These are phyloP conservation scores for Penicillium chermesinum DNA, from an alignment of 495 filamentous ascomycete genomes.

Conservation along the genomic window DNA sequence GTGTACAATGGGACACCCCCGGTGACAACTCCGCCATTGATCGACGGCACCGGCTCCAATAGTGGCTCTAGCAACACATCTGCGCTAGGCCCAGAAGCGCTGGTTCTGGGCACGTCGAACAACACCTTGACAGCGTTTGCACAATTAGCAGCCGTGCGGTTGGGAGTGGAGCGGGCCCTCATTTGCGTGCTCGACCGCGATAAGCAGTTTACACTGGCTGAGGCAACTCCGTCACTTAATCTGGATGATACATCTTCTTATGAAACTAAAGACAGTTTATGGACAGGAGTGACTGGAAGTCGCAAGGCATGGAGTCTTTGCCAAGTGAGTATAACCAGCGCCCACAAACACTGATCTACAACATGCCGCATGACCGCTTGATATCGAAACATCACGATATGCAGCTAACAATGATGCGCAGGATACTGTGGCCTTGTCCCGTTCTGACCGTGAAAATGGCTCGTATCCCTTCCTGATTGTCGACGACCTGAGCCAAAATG, in stretches of 20 bases:
- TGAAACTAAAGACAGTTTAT: conserved; percentile 26
- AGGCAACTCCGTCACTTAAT: conserved; percentile 44
- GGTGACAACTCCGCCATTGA: conserved; percentile 4
- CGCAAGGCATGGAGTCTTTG: conserved; percentile 45
- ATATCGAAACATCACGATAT: neutral
- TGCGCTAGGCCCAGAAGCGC: conserved; percentile 12
- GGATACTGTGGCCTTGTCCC: conserved; percentile 33
- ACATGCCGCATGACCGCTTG: neutral
- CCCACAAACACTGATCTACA: too few species aligned
- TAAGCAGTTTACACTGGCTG: conserved; percentile 48
- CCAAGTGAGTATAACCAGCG: conserved; percentile 23
- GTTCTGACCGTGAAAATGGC: conserved; percentile 23
- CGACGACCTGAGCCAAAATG: conserved; percentile 36
- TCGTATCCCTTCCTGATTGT: conserved; percentile 33
- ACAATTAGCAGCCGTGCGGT: conserved; percentile 41
- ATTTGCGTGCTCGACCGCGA: conserved; percentile 51
- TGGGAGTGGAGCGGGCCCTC: conserved; percentile 36
- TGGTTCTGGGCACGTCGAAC: conserved; percentile 37
- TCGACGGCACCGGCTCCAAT: conserved; percentile 9
- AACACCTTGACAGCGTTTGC: conserved; percentile 47
- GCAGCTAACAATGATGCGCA: conserved; percentile 1
- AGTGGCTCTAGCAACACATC: conserved; percentile 12
- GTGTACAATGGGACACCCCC: conserved; percentile 1
- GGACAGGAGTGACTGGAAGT: conserved; percentile 26
- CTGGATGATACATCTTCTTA: conserved; percentile 28